A percentile compares a stretch with the other conserved stretches of the same genome.
These are phyloP conservation scores for Xerocomellus amylosporus DNA, from an alignment of 768 basidiomycete species.

Conservation along the genomic window DNA sequence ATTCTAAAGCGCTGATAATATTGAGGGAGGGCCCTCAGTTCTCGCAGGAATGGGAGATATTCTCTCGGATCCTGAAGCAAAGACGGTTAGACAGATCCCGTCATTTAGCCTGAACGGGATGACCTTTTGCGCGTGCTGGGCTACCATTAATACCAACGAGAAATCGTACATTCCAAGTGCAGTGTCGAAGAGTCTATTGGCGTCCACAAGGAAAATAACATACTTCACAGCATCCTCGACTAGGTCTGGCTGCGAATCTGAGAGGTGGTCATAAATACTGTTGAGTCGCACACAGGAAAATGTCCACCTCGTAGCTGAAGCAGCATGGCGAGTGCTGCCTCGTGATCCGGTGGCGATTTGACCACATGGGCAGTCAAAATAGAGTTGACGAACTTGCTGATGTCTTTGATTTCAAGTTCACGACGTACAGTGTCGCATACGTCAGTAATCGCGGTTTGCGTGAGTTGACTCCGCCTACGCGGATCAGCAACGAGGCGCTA, in stretches of 20 bases:
- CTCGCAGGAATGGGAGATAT: slow-evolving; percentile 94
- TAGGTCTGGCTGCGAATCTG: slow-evolving; percentile 54
- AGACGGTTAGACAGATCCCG: neutral
- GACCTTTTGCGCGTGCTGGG: slow-evolving; percentile 96
- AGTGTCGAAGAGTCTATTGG: slow-evolving; percentile 85
- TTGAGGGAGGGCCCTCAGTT: slow-evolving; percentile 69
- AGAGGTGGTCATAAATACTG: neutral
- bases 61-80: slow-evolving; percentile 85
- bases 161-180: slow-evolving; percentile 99
- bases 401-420: slow-evolving; percentile 68
- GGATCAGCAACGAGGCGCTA: slow-evolving; percentile 1
- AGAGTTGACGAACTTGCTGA: slow-evolving; percentile 82
- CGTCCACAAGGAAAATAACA: slow-evolving; percentile 96
- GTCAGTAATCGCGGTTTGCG: slow-evolving; percentile 56
- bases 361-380: slow-evolving; percentile 92
- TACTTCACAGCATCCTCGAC: slow-evolving; percentile 98
- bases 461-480: slow-evolving; percentile 56
- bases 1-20: slow-evolving; percentile 88
- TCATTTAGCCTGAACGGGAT: neutral
- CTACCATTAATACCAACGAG: slow-evolving; percentile 90
- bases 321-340: slow-evolving; percentile 73
- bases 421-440: slow-evolving; percentile 76
- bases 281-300: neutral
- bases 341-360: slow-evolving; percentile 87
- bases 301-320: slow-evolving; percentile 71